Percentiles rank a stretch among this genome's conserved stretches.
phyloP scores from a whole-genome alignment of 176 grass and related monocot genomes.

The Luzula sylvatica region DNA sequence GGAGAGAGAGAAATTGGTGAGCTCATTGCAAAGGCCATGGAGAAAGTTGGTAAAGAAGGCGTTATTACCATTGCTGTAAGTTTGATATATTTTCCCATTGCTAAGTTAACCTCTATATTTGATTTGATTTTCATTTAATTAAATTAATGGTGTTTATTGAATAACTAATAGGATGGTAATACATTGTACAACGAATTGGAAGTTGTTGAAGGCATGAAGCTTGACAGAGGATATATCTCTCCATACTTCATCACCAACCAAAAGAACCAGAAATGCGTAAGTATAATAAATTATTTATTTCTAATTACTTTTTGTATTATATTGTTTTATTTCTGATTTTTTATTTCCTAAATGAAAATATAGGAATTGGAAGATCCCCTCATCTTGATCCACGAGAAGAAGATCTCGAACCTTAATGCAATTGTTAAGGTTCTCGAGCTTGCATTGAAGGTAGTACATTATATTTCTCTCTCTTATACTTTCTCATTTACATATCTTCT shows the following conservation, averaged over 20 bases:
- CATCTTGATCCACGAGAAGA: constrained; percentile 97
- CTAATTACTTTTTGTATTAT: not conserved
- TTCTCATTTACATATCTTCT: not conserved
- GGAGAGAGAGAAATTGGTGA: constrained; percentile 98
- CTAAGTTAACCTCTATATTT: not conserved
- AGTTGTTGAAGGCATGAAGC: constrained; percentile 98
- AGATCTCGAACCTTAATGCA: constrained; percentile 62
- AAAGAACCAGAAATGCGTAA: constrained; percentile 98
- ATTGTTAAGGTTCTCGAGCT: constrained; percentile 83
- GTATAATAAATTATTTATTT: constrained; percentile 15
- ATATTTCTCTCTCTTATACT: not conserved
- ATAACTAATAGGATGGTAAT: constrained; percentile 67
- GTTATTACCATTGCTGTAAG: constrained; percentile 94
- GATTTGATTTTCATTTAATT: not conserved
- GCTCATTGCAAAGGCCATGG: constrained; percentile 97
- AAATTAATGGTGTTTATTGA: constrained; percentile 1
- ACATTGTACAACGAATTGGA: constrained; percentile 89
- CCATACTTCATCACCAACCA: constrained; percentile 90
- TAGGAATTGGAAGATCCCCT: constrained; percentile 91
- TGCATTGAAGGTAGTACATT: constrained; percentile 66
- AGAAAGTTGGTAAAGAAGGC: constrained; percentile 98
- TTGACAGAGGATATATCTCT: constrained; percentile 96
- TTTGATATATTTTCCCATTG: not conserved
- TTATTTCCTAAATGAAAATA: not conserved
- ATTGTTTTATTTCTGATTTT: constrained; percentile 1